phyloP scores from a whole-genome alignment of 208 protist species.

The Strigomonas culicis region DNA sequence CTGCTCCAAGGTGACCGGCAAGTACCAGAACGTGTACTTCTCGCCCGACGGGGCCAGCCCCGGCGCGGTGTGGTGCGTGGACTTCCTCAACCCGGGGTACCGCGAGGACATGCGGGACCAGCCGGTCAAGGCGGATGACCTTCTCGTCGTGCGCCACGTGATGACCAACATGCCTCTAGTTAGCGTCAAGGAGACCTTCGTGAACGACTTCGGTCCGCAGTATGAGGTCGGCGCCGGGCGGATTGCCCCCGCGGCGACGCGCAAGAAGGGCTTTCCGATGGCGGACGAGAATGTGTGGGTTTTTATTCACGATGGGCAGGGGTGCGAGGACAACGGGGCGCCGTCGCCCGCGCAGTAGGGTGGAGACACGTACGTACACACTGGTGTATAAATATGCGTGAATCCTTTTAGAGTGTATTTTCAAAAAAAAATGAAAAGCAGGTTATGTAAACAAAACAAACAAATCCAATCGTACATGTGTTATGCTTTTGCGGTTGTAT shows the following conservation, averaged over 20 bases:
- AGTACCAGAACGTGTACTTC: slow-evolving; percentile 81
- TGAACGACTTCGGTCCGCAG: slow-evolving; percentile 87
- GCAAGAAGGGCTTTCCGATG: slow-evolving; percentile 31
- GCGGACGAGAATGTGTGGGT: slow-evolving; percentile 70
- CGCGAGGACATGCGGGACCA: slow-evolving; percentile 84
- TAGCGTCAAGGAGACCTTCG: slow-evolving; percentile 46
- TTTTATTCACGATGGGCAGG: slow-evolving; percentile 70
- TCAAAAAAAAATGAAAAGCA: too few species aligned
- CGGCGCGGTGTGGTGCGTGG: slow-evolving; percentile 67
- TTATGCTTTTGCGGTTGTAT: too few species aligned
- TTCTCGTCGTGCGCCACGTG: slow-evolving; percentile 73
- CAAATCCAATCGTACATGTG: too few species aligned
- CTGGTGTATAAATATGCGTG: too few species aligned
- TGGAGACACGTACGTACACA: too few species aligned
- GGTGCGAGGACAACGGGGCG: slow-evolving; percentile 6
- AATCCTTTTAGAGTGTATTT: too few species aligned
- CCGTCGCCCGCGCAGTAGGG: too few species aligned
- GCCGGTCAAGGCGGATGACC: slow-evolving; percentile 66
- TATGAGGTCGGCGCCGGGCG: slow-evolving; percentile 70
- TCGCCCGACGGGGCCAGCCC: slow-evolving; percentile 68
- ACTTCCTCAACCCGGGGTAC: slow-evolving; percentile 73
- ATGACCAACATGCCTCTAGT: slow-evolving; percentile 72
- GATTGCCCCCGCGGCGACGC: slow-evolving; percentile 39
- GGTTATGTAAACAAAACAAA: too few species aligned
- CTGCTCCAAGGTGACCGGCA: slow-evolving; percentile 59